A percentile compares a stretch with the other conserved stretches of the same genome.
These are phyloP conservation scores for Gossypium turneri DNA, from an alignment of 345 rosid species.

Conservation along the genomic window DNA sequence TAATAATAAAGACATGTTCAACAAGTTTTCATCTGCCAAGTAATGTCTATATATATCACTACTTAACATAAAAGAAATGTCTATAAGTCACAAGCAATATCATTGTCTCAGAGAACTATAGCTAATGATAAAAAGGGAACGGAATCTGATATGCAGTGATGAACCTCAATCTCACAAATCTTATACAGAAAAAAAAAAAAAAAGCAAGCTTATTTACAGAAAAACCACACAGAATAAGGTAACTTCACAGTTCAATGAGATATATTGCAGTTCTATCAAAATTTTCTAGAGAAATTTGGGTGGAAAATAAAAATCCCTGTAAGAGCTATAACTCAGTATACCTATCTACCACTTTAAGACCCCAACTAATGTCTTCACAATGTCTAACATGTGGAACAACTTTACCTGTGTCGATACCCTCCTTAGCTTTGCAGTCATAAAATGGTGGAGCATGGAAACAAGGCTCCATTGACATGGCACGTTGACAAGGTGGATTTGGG, in stretches of 20 bases:
- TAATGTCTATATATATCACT: neutral
- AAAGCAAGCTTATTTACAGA: too few relatives aligned
- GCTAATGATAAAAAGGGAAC: neutral
- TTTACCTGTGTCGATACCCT: conserved; percentile 48
- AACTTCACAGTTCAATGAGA: too few relatives aligned
- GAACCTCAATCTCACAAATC: too few relatives aligned
- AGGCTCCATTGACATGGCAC: conserved; percentile 69
- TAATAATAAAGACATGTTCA: neutral
- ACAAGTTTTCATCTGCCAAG: neutral
- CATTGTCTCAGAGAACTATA: neutral
- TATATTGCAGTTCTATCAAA: neutral
- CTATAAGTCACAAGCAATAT: neutral
- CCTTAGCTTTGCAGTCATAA: conserved; percentile 61
- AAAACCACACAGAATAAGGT: too few relatives aligned
- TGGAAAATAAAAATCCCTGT: neutral
- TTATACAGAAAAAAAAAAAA: too few relatives aligned
- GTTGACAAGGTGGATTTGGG: conserved; percentile 47
- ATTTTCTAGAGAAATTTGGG: neutral
- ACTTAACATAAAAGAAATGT: neutral
- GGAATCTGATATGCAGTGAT: too few relatives aligned
- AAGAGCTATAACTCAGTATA: conserved; percentile 22
- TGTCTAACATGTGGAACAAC: conserved; percentile 60
- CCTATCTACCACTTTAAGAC: conserved; percentile 59
- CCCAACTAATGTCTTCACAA: conserved; percentile 77
- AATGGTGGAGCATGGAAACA: conserved; percentile 80